phyloP scores from a whole-genome alignment of 148 eudicot genomes.

The Cornus kousa region DNA sequence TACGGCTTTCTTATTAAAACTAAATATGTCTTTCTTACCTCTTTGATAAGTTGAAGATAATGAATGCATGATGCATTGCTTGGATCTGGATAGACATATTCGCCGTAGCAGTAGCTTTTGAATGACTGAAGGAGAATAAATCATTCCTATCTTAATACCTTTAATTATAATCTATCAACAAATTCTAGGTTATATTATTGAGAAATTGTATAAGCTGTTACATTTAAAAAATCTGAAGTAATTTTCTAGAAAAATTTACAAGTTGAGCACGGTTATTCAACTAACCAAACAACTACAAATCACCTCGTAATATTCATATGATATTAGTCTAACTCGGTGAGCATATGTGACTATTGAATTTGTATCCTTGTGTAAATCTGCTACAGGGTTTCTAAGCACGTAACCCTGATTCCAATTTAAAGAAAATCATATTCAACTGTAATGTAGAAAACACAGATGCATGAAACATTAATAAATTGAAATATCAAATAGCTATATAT shows the following conservation, averaged over 20 bases:
- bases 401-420: constrained; percentile 20
- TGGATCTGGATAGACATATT: background rate
- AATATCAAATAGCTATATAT: too few relatives aligned
- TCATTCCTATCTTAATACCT: background rate
- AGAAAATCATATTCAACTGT: background rate
- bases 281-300: background rate
- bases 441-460: background rate
- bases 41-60: background rate
- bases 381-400: constrained; percentile 15
- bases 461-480: background rate
- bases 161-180: background rate
- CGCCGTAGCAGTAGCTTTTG: background rate
- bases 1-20: background rate
- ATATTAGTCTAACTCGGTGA: constrained; percentile 18
- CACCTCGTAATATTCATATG: constrained; percentile 25
- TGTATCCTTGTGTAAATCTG: constrained; percentile 11
- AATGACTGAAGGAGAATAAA: background rate
- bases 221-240: too few relatives aligned
- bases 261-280: too few relatives aligned
- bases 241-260: too few relatives aligned
- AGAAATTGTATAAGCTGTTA: background rate
- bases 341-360: constrained; percentile 20
- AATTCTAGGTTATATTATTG: background rate
- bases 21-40: background rate
- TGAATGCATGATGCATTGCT: background rate